Conservation (phyloP, 2,329 filamentous ascomycete genomes). For the Teratosphaeria gauchensis region DNA sequence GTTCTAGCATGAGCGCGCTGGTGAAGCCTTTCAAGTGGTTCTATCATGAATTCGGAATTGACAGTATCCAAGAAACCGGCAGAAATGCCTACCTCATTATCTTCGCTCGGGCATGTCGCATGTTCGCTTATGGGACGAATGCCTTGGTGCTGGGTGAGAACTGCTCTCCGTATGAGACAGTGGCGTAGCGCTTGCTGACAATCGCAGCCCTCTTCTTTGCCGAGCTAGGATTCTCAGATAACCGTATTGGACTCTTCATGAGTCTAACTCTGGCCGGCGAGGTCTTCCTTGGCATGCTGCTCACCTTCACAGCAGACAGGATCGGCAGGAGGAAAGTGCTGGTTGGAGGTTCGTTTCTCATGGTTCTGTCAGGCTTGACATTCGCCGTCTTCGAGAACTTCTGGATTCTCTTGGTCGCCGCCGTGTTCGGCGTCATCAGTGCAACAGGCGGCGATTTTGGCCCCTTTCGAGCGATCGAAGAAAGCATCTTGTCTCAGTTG, state of each 20-base stretch:
- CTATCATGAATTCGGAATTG: slow-evolving; percentile 25
- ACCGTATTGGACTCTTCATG: slow-evolving; percentile 27
- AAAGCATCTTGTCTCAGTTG: slow-evolving; percentile 50
- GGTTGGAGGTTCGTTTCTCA: slow-evolving; percentile 21
- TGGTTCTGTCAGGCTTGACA: slow-evolving; percentile 21
- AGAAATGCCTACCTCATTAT: slow-evolving; percentile 47
- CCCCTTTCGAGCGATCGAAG: slow-evolving; percentile 57
- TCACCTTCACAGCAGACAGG: slow-evolving; percentile 25
- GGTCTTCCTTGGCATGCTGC: slow-evolving; percentile 24
- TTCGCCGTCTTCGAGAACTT: slow-evolving; percentile 25
- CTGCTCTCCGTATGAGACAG: too few relatives aligned
- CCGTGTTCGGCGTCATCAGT: slow-evolving; percentile 23
- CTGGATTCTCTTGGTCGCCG: slow-evolving; percentile 24
- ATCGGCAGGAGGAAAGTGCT: slow-evolving; percentile 24
- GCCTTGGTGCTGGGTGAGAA: slow-evolving; percentile 19
- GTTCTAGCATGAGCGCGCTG: not conserved
- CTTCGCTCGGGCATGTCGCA: slow-evolving; percentile 32
- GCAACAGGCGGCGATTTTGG: slow-evolving; percentile 53
- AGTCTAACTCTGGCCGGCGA: slow-evolving; percentile 24
- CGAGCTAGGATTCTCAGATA: slow-evolving; percentile 23
- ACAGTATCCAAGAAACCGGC: slow-evolving; percentile 21
- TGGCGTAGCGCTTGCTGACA: not conserved
- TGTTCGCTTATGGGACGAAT: slow-evolving; percentile 25
- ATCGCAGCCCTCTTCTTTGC: slow-evolving; percentile 25
- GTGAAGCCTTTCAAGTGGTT: slow-evolving; percentile 15